Base-by-base conservation (phyloP, 2,329 filamentous ascomycete species). In the Byssoonygena ceratinophila region DNA sequence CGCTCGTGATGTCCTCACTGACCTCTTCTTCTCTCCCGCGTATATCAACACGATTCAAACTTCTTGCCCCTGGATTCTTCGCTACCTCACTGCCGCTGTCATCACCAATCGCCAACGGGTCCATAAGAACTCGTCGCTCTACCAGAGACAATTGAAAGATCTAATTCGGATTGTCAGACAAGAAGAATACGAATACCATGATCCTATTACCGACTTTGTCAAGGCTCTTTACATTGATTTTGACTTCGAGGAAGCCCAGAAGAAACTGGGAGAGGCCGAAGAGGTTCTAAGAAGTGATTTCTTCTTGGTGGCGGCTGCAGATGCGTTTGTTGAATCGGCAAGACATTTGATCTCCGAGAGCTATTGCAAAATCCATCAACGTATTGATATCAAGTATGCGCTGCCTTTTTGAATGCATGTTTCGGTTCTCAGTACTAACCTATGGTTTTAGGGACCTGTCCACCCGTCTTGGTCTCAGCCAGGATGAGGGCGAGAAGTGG, bases 41-140 rank as follows among this genome's bases (percentile, higher is more conserved):
- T 98, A 88, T 79, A 98, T 98, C 82, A 98, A 97, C 81, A 97
- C 91, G 63, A 96, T 98, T 70, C 92, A 98, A 79, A 96, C 92
- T 55, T 85, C 83, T 64, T 96, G 89, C 77, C 91, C 92, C 5
- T 98, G 92, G 92, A 83, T 95, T 59, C 79, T 98, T 64, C 84
- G 92, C 62, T 98, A 98, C 73, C 80, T 98, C 54, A 83, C 89
- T 55, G 90, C 89, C 46, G 87, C 91, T 60, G 91, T 98, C 64
- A 94, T 98, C 71, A 95, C 90, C 57, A 92, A 91, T 75, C 87
- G 88, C 56, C 83, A 77, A 68, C 84, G 88, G 59, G 79, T 81
- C 41, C 84, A 89, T 68, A 94, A 92, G 66, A 70, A 66, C 75
- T 86, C 84, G 54, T 82, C 83, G 59, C 76, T 82, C 63, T 94